These are phyloP conservation scores for Naganishia sp. DNA, from an alignment of 1,284 basidiomycete species.

Conservation along the genomic window DNA sequence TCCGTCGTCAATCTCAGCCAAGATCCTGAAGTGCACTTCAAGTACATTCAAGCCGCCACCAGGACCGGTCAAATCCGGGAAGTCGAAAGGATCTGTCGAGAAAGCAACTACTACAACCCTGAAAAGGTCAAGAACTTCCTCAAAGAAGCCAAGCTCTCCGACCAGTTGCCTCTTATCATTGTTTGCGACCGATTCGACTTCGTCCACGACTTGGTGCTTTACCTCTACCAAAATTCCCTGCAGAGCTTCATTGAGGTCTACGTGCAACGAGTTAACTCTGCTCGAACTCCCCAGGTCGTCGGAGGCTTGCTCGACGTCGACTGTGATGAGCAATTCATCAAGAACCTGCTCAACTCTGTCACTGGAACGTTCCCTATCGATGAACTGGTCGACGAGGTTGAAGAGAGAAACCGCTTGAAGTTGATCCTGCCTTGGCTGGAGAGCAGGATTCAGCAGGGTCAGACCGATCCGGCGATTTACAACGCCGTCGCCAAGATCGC, in stretches of 20 bases:
- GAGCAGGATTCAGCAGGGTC: constrained; percentile 84
- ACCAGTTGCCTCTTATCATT: constrained; percentile 98
- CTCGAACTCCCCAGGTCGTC: constrained; percentile 96
- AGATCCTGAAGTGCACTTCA: constrained; percentile 98
- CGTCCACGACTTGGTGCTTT: constrained; percentile 97
- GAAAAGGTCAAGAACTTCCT: constrained; percentile 99
- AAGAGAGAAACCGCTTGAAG: constrained; percentile 93
- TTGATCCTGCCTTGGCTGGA: constrained; percentile 97
- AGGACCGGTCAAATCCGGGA: constrained; percentile 98
- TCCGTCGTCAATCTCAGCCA: constrained; percentile 96
- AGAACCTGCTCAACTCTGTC: constrained; percentile 87
- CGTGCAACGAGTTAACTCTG: constrained; percentile 96
- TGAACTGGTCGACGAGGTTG: constrained; percentile 95
- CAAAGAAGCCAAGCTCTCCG: constrained; percentile 93
- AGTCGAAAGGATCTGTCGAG: constrained; percentile 96
- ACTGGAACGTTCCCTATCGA: constrained; percentile 97
- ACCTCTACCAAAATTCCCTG: constrained; percentile 97
- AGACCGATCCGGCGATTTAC: constrained; percentile 88
- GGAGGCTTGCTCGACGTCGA: constrained; percentile 97
- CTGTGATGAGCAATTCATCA: constrained; percentile 95
- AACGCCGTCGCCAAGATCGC: constrained; percentile 98
- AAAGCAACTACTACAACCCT: constrained; percentile 96
- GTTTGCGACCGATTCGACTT: constrained; percentile 99
- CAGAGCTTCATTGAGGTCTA: constrained; percentile 99
- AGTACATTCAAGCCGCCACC: constrained; percentile 99